Conservation (phyloP, 2,329 filamentous ascomycete species). For the Fusarium siculi region DNA sequence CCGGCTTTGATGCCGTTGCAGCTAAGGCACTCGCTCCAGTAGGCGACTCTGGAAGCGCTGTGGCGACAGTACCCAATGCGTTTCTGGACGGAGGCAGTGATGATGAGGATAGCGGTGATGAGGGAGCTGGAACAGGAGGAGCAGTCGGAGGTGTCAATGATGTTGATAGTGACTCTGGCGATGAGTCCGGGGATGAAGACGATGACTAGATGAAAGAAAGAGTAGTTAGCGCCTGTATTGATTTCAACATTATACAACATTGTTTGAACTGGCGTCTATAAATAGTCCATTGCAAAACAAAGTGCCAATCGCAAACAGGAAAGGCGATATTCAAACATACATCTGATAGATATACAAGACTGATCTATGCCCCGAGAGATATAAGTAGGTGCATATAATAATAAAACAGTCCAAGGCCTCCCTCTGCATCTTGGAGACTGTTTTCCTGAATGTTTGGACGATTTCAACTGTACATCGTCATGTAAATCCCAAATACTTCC, state of each 20-base stretch:
- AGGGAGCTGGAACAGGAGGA: background rate
- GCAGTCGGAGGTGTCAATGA: background rate
- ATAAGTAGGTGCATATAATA: too few species aligned
- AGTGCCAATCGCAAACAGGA: too few species aligned
- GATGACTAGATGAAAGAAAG: rapidly evolving
- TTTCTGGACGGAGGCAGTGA: background rate
- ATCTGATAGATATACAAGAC: too few species aligned
- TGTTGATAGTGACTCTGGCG: background rate
- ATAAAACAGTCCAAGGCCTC: too few species aligned
- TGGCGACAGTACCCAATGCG: background rate
- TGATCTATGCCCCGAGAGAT: too few species aligned
- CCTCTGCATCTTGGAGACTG: too few species aligned
- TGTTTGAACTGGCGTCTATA: too few species aligned
- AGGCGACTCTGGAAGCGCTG: background rate
- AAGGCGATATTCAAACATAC: too few species aligned
- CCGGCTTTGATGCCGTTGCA: background rate
- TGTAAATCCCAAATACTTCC: too few species aligned
- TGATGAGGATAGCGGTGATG: background rate
- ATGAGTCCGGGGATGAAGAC: background rate
- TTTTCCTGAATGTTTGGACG: too few species aligned
- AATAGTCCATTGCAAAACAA: background rate
- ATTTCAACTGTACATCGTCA: too few species aligned
- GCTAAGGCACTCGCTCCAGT: constrained; percentile 1
- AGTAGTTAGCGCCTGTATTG: background rate
- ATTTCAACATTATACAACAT: background rate